A percentile compares a stretch with the other conserved stretches of the same genome.
Conservation (phyloP, 345 rosid species). For the Ceriops zippeliana region DNA sequence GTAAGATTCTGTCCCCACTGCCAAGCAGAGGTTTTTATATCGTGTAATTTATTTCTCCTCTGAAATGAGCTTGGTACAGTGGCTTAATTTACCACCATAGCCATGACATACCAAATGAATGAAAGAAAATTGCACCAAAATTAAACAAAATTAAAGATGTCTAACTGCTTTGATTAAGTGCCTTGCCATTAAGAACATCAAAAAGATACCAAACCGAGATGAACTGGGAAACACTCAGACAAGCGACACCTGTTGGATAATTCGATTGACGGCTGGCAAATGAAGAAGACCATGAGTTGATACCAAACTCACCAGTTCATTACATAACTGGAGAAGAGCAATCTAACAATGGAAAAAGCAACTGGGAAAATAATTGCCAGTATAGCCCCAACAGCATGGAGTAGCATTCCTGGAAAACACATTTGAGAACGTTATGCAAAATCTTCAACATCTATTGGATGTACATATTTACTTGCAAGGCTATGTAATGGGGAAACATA, state of each 20-base stretch:
- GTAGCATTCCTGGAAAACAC: conserved; percentile 57
- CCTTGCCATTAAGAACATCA: too few species aligned
- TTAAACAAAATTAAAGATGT: not conserved
- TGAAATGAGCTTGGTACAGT: too few species aligned
- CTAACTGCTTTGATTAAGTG: too few species aligned
- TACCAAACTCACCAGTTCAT: conserved; percentile 73
- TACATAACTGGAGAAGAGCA: conserved; percentile 58
- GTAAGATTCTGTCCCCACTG: not conserved
- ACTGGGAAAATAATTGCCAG: conserved; percentile 70
- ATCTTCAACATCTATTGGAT: not conserved
- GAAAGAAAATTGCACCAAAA: not conserved
- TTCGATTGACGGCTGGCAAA: not conserved
- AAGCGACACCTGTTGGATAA: too few species aligned
- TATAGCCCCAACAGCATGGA: conserved; percentile 60
- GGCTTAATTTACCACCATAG: too few species aligned
- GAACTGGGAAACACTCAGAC: too few species aligned
- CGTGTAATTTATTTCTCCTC: not conserved
- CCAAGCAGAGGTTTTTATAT: not conserved
- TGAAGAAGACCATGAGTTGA: conserved; percentile 4
- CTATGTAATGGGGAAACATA: not conserved
- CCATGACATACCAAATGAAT: not conserved
- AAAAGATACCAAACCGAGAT: too few species aligned
- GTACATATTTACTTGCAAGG: not conserved
- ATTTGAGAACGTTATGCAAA: conserved; percentile 18
- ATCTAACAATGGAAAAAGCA: conserved; percentile 63